A percentile compares a stretch with the other conserved stretches of the same genome.
phyloP scores from a whole-genome alignment of 2,329 filamentous ascomycete genomes.

The Sphaerulina vaccinii region DNA sequence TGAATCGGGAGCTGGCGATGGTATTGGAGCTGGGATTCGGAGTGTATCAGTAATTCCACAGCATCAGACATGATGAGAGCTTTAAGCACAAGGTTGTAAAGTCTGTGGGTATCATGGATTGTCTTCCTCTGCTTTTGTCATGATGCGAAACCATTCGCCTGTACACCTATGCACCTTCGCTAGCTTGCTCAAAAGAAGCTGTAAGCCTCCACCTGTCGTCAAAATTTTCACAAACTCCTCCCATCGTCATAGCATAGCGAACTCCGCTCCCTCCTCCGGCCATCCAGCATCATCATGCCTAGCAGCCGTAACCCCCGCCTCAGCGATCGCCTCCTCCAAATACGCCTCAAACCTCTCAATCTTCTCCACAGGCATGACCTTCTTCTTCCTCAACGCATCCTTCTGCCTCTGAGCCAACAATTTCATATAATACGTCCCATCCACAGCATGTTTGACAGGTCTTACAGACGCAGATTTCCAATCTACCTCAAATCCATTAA shows the following conservation, averaged over 20 bases:
- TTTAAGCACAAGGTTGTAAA: too few species aligned
- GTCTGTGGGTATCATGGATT: too few species aligned
- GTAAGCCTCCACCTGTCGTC: neutral
- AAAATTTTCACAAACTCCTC: too few species aligned
- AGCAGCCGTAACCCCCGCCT: neutral
- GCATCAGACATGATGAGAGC: too few species aligned
- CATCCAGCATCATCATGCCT: constrained; percentile 6
- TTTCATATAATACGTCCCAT: constrained; percentile 20
- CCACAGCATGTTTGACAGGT: constrained; percentile 22
- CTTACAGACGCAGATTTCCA: constrained; percentile 17
- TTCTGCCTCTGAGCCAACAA: constrained; percentile 14
- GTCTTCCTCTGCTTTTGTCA: too few species aligned
- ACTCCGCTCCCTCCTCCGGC: constrained; percentile 13
- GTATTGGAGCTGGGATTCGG: too few species aligned
- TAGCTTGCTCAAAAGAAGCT: constrained; percentile 1
- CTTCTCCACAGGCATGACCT: neutral
- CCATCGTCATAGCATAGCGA: constrained; percentile 14
- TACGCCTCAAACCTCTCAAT: neutral
- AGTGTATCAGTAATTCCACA: too few species aligned
- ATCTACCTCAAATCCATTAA: constrained; percentile 12
- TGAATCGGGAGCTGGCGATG: too few species aligned
- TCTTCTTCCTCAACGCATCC: neutral
- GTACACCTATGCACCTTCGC: neutral
- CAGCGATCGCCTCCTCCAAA: constrained; percentile 2
- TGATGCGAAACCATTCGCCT: too few species aligned